Base-by-base conservation (phyloP, 805 yeast genomes). In the Blastobotrys attinorum region DNA sequence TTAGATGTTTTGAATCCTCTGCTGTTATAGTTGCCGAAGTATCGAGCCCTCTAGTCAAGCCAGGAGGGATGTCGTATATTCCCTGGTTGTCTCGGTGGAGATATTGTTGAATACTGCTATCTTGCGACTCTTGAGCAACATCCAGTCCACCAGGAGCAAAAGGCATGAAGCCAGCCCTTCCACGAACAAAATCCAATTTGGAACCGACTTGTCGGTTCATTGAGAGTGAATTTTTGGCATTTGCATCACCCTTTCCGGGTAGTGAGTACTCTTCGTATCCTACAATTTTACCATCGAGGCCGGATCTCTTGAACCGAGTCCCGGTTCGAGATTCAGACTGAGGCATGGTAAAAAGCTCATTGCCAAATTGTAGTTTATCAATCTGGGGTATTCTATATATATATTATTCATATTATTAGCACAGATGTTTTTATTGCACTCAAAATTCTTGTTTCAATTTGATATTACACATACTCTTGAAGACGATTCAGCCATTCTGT, bases 101-200 rank as follows among this genome's bases (percentile, higher is more conserved):
- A 71, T 59, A 2, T 18, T 22, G 29, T 11, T 32, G 13, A 31
- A 45, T 51, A 17, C 45, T 44, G 6, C 52, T 53, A 20, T 38
- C 23, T 3, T 22, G 31, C 7, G 27, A 29, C 3, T 44, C 45
- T 8, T 54, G 48, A 4, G 53, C 51, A 3, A 60, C 50, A 15
- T 55, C 54, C 8, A 51, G 58, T 2, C 97, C 97, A 51, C 98
- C 97, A 0, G 98, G 98, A 46, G 82, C 80, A 58, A 92, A 92
- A 0, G 98, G 98, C 55, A 90, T 64, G 54, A 75, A 83, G 16
- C 78, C 73, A 0, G 94, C 71, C 3, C 77, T 70, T 0, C 97
- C 97, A 38, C 71, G 67, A 2, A 86, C 64, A 1, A 79, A 67
- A 33, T 77, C 81, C n/a, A 67, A 67, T 50, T 76, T 76, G 4